Percentiles rank a stretch among this genome's conserved stretches.
Evolutionary conservation across 2,329 filamentous ascomycete species (phyloP).

Genomic region (Harringtonia lauricola): DNA sequence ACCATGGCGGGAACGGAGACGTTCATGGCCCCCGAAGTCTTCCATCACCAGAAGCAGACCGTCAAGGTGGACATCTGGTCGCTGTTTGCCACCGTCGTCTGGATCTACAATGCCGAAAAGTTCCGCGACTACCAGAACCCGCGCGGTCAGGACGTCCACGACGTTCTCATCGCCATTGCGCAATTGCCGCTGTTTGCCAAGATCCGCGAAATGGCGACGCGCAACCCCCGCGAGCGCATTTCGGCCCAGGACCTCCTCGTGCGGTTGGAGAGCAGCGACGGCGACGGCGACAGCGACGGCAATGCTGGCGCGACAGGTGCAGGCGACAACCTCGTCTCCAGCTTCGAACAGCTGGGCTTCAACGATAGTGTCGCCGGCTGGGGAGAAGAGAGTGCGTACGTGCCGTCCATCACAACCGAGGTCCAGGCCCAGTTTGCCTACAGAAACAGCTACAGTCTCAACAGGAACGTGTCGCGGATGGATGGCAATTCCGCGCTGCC

Average conservation of each 20-base stretch:
- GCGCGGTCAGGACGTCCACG: constrained; percentile 7
- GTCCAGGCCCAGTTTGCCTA: background rate
- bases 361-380: too few relatives aligned
- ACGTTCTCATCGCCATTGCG: constrained; percentile 7
- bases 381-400: too few relatives aligned
- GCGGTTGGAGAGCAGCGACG: background rate
- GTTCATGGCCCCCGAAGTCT: constrained; percentile 20
- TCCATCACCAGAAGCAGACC: constrained; percentile 11
- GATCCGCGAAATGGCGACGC: constrained; percentile 1
- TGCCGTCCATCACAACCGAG: background rate
- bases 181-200: background rate
- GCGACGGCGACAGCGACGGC: background rate
- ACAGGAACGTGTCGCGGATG: too few relatives aligned
- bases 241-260: background rate
- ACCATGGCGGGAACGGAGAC: constrained; percentile 16
- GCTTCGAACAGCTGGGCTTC: too few relatives aligned
- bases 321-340: too few relatives aligned
- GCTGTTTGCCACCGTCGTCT: constrained; percentile 19
- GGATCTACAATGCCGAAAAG: constrained; percentile 11
- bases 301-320: too few relatives aligned
- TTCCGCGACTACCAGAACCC: constrained; percentile 12
- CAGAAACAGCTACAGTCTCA: background rate
- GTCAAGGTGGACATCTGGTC: constrained; percentile 20
- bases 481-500: too few relatives aligned
- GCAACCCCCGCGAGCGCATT: constrained; percentile 1